Base-by-base conservation (phyloP, 352 stramenopile species). In the Phytophthora colocasiae region DNA sequence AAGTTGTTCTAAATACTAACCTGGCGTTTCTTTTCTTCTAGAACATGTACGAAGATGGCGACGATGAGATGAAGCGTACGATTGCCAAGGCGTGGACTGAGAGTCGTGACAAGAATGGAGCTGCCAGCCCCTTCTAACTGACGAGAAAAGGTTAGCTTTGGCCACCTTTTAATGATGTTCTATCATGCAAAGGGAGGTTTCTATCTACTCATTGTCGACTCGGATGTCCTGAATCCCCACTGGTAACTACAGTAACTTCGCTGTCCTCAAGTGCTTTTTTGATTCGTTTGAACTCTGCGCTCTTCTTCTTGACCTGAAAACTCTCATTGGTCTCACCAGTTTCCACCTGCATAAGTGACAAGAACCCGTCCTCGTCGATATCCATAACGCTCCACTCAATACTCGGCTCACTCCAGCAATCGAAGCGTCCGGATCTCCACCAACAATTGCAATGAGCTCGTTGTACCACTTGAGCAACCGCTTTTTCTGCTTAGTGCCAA, bases 11-110 rank as follows among this genome's bases (percentile, higher is more conserved):
- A 14, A 14, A 51, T 1, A 53, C n/a, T 58, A n/a, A 52, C 48
- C 8, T 36, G 9, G 12, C 27, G 40, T 17, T 56, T 2, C 4
- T 55, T n/a, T 8, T 58, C 12, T n/a, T 27, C 49, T 45, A 90
- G 86, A 92, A 96, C 65, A 96, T 96, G 88, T 96, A 96, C 68
- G 87, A 94, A 8, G 81, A 92, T 63, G 89, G 88, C 12, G 89
- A 96, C 63, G 88, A 93, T 22, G 83, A 96, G 24, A 94, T 96
- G 88, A 96, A 96, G 81, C 80, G 85, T 51, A 95, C 89, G 44
- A 96, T 96, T 49, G 88, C 87, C 52, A 91, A 96, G 71, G 89
- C 89, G n/a, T 96, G 87, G 88, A 81, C 29, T 26, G 88, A 96
- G 66, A 95, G 84, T 58, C 85, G 85, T 10, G 70, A 91, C 12